Evolutionary conservation across 805 yeast species (phyloP), one percentile per base, ranked within the genome.

Genomic region (Starmerella gropengiesseri): DNA sequence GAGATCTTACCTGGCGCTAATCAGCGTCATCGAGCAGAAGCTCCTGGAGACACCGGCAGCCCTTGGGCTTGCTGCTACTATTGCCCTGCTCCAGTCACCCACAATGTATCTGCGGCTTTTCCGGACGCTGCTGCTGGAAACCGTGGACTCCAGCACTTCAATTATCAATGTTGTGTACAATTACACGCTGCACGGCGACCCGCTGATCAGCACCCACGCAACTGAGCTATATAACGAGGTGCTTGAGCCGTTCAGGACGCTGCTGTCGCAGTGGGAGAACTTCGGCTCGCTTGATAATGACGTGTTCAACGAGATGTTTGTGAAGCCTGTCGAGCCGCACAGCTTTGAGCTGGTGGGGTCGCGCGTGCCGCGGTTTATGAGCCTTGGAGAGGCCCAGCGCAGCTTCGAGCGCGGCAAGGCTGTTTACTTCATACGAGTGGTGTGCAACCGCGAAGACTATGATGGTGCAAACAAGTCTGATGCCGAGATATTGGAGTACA

Each of bases 391-490:
- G 1, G 66, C 63, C 2, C 37, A 39, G 7, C 53, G 54, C 25
- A 52, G 57, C 7, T 59, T 51, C 31, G 64, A 63, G 25, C 75
- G 81, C 16, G 98, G 98, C 0, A 77, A 79, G 48, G 72, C 82
- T 6, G 62, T 78, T 5, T 67, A 74, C 8, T 87, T 78, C 55
- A 61, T 87, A 35, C 72, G 75, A 28, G 65, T 65, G 21, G 70
- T 71, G 33, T 84, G 95, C 60, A 71, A 72, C 26, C 91, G 83
- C 51, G 61, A 74, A 21, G 31, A 31, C 4, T 51, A 21, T 28
- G 39, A 86, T 49, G 91, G 84, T 56, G 68, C 78, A 43, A 87
- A 85, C 25, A 72, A 77, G 55, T 71, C 81, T 56, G 77, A 78
- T 55, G 50, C 60, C 2, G 80, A 77, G 48, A 69, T 78, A 2